A percentile compares a stretch with the other conserved stretches of the same genome.
Conservation (phyloP, 176 grass and related monocot genomes). For the Eragrostis curvula region DNA sequence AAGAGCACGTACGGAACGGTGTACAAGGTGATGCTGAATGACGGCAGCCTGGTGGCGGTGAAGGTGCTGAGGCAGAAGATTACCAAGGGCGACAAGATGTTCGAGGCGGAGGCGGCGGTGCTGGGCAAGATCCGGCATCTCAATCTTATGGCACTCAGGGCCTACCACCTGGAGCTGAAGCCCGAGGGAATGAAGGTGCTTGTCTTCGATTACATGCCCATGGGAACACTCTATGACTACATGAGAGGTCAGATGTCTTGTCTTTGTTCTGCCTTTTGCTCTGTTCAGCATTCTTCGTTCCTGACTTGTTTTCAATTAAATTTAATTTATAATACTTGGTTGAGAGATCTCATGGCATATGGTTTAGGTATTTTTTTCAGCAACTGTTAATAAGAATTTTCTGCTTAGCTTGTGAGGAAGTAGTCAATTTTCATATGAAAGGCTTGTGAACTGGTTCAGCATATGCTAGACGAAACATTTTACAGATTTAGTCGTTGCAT, state of each 20-base stretch:
- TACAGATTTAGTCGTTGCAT: too few relatives aligned
- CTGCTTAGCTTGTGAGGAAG: too few relatives aligned
- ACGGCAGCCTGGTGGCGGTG: slow-evolving; percentile 68
- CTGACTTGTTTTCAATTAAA: too few relatives aligned
- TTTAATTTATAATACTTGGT: background rate
- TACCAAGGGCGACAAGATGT: slow-evolving; percentile 73
- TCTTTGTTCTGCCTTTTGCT: background rate
- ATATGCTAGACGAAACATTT: too few relatives aligned
- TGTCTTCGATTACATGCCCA: slow-evolving; percentile 72
- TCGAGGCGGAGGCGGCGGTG: slow-evolving; percentile 55
- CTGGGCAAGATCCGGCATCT: slow-evolving; percentile 58
- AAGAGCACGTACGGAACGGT: slow-evolving; percentile 76
- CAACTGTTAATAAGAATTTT: too few relatives aligned
- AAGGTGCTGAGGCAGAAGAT: slow-evolving; percentile 76
- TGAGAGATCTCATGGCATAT: too few relatives aligned
- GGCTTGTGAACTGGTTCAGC: too few relatives aligned
- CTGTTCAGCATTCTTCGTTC: background rate
- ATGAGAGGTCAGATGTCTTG: slow-evolving; percentile 45
- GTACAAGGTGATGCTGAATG: slow-evolving; percentile 71
- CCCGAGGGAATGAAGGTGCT: slow-evolving; percentile 77
- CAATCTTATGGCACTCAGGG: slow-evolving; percentile 58
- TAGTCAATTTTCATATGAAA: too few relatives aligned
- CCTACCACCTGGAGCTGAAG: slow-evolving; percentile 48
- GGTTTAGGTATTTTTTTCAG: background rate
- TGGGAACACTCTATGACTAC: slow-evolving; percentile 53